These are phyloP conservation scores for Rhodotorula sp. DNA, from an alignment of 1,284 basidiomycete genomes.

Conservation along the genomic window DNA sequence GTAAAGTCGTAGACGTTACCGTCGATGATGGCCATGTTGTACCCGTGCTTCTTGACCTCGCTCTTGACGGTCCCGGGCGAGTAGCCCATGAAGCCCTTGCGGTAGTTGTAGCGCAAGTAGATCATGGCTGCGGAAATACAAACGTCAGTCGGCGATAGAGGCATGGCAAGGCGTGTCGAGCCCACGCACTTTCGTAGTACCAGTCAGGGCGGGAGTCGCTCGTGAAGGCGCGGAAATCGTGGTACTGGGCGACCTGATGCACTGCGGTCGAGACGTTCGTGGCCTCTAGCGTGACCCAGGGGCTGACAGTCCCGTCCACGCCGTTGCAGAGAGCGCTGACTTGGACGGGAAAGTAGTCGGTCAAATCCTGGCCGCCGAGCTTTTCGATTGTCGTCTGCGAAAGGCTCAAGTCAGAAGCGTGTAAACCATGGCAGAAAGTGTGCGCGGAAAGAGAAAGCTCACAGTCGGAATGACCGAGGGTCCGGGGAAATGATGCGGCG, in stretches of 20 bases:
- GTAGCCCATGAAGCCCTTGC: slow-evolving; percentile 85
- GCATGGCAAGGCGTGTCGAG: too few species aligned
- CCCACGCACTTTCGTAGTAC: slow-evolving; percentile 71
- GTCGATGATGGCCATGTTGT: slow-evolving; percentile 71
- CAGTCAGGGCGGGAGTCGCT: slow-evolving; percentile 92
- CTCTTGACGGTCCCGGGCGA: slow-evolving; percentile 73
- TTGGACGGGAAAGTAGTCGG: slow-evolving; percentile 91
- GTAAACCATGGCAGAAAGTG: not conserved
- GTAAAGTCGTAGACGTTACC: slow-evolving; percentile 85
- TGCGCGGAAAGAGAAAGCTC: not conserved
- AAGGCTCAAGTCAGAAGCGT: not conserved
- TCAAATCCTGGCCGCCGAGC: slow-evolving; percentile 77
- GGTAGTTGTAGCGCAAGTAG: slow-evolving; percentile 75
- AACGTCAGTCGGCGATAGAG: not conserved
- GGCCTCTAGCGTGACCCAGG: slow-evolving; percentile 75
- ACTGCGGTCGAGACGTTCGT: slow-evolving; percentile 72
- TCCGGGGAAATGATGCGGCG: slow-evolving; percentile 41
- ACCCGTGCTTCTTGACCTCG: slow-evolving; percentile 57
- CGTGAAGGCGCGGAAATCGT: slow-evolving; percentile 86
- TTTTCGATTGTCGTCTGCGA: slow-evolving; percentile 65
- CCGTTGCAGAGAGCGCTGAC: slow-evolving; percentile 93
- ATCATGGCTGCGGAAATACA: slow-evolving; percentile 47
- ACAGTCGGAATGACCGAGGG: slow-evolving; percentile 28
- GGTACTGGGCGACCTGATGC: slow-evolving; percentile 72
- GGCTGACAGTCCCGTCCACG: slow-evolving; percentile 72